A percentile compares a stretch with the other conserved stretches of the same genome.
Conservation (phyloP, 2,329 filamentous ascomycete genomes). For the Metarhizium sp. region DNA sequence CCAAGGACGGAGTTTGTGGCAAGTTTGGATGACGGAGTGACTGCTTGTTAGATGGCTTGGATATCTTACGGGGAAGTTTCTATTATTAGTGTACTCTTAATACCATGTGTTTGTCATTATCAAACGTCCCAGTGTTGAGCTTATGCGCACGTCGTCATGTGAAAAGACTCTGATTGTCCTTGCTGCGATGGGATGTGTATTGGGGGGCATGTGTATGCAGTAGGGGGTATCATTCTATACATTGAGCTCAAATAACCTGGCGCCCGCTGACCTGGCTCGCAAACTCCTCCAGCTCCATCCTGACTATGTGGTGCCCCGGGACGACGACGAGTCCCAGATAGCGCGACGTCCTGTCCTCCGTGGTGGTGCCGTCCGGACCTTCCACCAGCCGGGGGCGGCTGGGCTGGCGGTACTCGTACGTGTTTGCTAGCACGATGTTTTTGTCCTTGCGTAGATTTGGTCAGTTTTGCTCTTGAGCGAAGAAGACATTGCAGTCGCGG, state of each 20-base stretch:
- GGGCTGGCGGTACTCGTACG: slow-evolving; percentile 84
- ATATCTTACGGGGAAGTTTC: slow-evolving; percentile 15
- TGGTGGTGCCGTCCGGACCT: slow-evolving; percentile 34
- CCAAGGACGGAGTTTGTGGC: slow-evolving; percentile 17
- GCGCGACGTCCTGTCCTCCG: slow-evolving; percentile 69
- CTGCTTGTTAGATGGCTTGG: slow-evolving; percentile 10
- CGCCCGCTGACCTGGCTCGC: slow-evolving; percentile 40
- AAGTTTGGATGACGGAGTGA: slow-evolving; percentile 3
- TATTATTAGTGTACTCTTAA: slow-evolving; percentile 17
- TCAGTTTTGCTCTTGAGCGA: too few relatives aligned
- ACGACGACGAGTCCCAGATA: slow-evolving; percentile 87
- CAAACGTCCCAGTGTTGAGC: not conserved
- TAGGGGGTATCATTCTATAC: slow-evolving; percentile 5
- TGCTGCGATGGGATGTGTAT: not conserved
- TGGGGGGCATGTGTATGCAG: not conserved
- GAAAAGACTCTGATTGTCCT: not conserved
- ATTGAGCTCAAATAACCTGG: not conserved
- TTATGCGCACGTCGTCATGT: not conserved
- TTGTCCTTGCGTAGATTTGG: slow-evolving; percentile 49
- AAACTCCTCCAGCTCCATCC: slow-evolving; percentile 81
- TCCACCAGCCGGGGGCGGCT: slow-evolving; percentile 21
- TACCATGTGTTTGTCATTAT: slow-evolving; percentile 10
- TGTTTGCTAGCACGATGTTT: slow-evolving; percentile 78
- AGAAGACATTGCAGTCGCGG: too few relatives aligned
- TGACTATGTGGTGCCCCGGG: slow-evolving; percentile 74